Evolutionary conservation across 164 flowering plant species (phyloP).

Genomic region (Macadamia integrifolia): DNA sequence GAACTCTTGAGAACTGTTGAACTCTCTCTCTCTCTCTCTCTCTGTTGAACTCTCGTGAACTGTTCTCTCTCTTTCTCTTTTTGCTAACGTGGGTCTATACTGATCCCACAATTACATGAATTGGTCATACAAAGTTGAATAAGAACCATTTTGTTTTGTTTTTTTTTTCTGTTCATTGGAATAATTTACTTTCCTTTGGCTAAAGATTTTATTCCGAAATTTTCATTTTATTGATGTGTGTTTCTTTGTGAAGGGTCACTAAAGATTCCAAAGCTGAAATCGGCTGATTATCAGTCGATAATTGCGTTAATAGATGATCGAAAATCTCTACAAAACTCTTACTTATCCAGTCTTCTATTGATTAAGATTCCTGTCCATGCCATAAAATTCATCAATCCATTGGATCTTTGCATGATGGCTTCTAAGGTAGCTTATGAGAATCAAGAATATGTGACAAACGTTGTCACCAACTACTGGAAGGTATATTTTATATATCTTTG

Average conservation of each 20-base stretch:
- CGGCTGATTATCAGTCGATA: conserved; percentile 11
- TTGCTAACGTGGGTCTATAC: no score
- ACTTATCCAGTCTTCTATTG: background rate
- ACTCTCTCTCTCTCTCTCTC: no score
- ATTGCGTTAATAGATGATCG: conserved; percentile 13
- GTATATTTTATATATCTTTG: conserved; percentile 10
- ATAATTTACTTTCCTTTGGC: no score
- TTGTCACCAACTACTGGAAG: conserved; percentile 35
- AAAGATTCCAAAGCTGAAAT: conserved; percentile 10
- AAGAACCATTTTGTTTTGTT: no score
- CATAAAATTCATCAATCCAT: background rate
- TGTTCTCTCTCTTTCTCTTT: no score
- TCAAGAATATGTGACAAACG: conserved; percentile 16
- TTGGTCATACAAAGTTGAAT: no score
- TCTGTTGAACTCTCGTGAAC: no score
- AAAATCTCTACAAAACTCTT: conserved; percentile 12
- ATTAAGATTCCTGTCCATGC: background rate
- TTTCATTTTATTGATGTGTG: background rate
- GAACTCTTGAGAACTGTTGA: no score
- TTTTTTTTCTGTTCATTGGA: no score
- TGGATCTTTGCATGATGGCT: conserved; percentile 38
- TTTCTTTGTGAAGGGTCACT: conserved; percentile 10
- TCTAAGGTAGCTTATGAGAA: conserved; percentile 48
- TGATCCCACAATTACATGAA: no score
- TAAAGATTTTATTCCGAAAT: no score